Conservation (phyloP, 2,329 filamentous ascomycete genomes). For the Colletotrichum theobromicola region DNA sequence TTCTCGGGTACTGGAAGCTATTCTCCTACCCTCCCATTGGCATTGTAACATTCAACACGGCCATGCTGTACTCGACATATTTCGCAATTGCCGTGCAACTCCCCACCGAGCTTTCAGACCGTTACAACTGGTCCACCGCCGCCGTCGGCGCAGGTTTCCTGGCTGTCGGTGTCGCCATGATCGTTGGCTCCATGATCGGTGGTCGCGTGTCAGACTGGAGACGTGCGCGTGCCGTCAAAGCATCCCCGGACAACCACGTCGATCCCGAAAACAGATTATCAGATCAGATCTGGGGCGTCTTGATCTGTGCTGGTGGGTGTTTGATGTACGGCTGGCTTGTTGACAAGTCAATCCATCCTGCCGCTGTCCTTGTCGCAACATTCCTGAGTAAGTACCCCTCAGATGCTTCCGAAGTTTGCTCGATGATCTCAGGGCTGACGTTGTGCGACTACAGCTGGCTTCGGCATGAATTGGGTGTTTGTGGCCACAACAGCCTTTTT, state of each 20-base stretch:
- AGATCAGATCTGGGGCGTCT: conserved; percentile 43
- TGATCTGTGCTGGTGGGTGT: conserved; percentile 39
- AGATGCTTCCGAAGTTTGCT: background rate
- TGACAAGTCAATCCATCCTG: conserved; percentile 29
- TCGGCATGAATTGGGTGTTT: conserved; percentile 46
- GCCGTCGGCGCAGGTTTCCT: conserved; percentile 40
- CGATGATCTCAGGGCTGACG: background rate
- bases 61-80: conserved; percentile 36
- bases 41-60: conserved; percentile 36
- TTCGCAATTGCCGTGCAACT: conserved; percentile 35
- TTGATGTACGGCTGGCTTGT: conserved; percentile 47
- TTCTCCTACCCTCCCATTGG: conserved; percentile 36
- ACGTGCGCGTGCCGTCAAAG: conserved; percentile 25
- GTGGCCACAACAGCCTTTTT: conserved; percentile 45
- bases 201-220: conserved; percentile 43
- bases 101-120: conserved; percentile 31
- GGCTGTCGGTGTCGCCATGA: conserved; percentile 25
- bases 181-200: conserved; percentile 38
- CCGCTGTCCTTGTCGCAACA: conserved; percentile 31
- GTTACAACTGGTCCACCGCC: conserved; percentile 38
- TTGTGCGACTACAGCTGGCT: conserved; percentile 28
- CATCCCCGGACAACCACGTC: conserved; percentile 22
- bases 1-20: conserved; percentile 30
- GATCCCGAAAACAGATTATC: conserved; percentile 42
- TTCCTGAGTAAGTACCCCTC: conserved; percentile 30